These are phyloP conservation scores for Patellaria atrata DNA, from an alignment of 495 filamentous ascomycete genomes.

Conservation along the genomic window DNA sequence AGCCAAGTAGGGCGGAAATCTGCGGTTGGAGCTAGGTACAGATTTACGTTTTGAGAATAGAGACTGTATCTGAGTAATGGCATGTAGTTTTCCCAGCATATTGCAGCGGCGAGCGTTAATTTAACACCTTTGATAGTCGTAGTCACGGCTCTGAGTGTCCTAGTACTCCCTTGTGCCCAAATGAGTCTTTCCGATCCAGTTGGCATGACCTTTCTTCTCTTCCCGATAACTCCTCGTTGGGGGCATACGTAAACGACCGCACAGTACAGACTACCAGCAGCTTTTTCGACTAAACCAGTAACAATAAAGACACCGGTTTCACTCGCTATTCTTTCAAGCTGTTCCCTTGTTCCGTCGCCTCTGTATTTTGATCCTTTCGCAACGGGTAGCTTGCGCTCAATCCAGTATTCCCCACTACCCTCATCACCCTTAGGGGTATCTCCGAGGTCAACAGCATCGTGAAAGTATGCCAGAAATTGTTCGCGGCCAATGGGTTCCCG, in stretches of 20 bases:
- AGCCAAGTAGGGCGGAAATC: slow-evolving; percentile 78
- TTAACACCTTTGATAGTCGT: slow-evolving; percentile 65
- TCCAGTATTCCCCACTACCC: slow-evolving; percentile 62
- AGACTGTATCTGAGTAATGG: slow-evolving; percentile 65
- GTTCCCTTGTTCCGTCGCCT: slow-evolving; percentile 79
- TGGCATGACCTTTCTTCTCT: slow-evolving; percentile 91
- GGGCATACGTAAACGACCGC: slow-evolving; percentile 74
- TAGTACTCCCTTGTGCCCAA: slow-evolving; percentile 78
- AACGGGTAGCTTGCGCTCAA: slow-evolving; percentile 43
- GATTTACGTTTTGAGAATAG: slow-evolving; percentile 82
- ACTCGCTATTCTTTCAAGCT: slow-evolving; percentile 54
- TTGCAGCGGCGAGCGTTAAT: slow-evolving; percentile 68
- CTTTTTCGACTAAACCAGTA: slow-evolving; percentile 62
- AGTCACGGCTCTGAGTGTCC: slow-evolving; percentile 66
- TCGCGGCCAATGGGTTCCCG: slow-evolving; percentile 58
- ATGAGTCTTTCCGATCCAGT: slow-evolving; percentile 71
- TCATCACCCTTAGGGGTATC: slow-evolving; percentile 61
- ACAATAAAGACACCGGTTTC: slow-evolving; percentile 71
- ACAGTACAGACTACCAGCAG: slow-evolving; percentile 76
- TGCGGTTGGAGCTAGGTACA: slow-evolving; percentile 87
- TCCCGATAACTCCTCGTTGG: slow-evolving; percentile 53
- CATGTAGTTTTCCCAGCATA: slow-evolving; percentile 99
- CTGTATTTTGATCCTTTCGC: slow-evolving; percentile 31
- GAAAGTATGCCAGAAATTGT: slow-evolving; percentile 73
- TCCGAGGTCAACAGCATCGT: slow-evolving; percentile 65